Evolutionary conservation across 805 yeast species (phyloP).

Genomic region (Sungouiella blattae): DNA sequence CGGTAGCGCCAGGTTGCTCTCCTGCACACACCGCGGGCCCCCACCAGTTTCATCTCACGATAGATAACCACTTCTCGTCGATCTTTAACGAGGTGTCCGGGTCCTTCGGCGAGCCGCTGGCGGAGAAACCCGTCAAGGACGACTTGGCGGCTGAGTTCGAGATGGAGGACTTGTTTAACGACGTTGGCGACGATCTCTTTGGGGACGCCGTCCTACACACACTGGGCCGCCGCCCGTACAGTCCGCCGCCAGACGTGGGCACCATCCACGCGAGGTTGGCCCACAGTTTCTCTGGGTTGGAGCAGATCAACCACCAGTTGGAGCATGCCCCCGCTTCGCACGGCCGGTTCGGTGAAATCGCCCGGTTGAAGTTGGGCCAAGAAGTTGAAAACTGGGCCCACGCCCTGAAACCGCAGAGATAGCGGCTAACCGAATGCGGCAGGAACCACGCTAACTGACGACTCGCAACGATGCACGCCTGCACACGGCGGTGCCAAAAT

Average conservation of each 20-base stretch:
- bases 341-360: too few species aligned
- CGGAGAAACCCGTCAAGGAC: constrained; percentile 5
- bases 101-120: not conserved
- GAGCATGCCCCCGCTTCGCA: too few species aligned
- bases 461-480: too few species aligned
- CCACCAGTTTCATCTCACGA: constrained; percentile 9
- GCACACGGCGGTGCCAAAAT: too few species aligned
- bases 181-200: constrained; percentile 13
- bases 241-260: not conserved
- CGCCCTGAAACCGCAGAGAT: too few species aligned
- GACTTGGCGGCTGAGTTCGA: constrained; percentile 14
- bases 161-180: constrained; percentile 18
- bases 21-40: too few species aligned
- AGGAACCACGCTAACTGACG: too few species aligned
- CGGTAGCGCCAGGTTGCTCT: too few species aligned
- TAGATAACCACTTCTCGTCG: constrained; percentile 13
- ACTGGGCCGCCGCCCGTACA: not conserved
- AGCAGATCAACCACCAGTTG: not conserved
- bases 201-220: constrained; percentile 1
- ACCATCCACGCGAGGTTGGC: not conserved
- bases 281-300: not conserved
- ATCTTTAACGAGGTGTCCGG: constrained; percentile 11
- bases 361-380: not conserved
- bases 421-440: too few species aligned
- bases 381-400: constrained; percentile 1